These are phyloP conservation scores for Penicillium flavigenum DNA, from an alignment of 495 filamentous ascomycete species.

Conservation along the genomic window DNA sequence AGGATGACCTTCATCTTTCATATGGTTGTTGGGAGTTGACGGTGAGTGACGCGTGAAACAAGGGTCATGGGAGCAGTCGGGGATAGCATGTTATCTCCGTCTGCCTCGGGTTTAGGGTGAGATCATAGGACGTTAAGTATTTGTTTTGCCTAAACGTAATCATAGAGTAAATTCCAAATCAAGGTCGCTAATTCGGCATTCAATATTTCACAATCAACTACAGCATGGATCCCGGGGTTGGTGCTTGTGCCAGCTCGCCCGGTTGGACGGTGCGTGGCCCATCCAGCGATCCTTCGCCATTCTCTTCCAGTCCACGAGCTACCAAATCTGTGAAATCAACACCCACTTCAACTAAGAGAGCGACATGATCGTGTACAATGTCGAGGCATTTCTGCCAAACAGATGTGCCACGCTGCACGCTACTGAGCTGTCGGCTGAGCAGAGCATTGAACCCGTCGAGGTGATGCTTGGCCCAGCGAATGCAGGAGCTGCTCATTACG, in stretches of 20 bases:
- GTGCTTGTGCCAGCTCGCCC: slow-evolving; percentile 19
- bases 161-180: background rate
- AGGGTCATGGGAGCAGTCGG: too few species aligned
- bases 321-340: slow-evolving; percentile 84
- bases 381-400: slow-evolving; percentile 83
- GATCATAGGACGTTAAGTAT: too few species aligned
- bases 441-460: slow-evolving; percentile 85
- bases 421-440: slow-evolving; percentile 78
- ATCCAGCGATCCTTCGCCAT: slow-evolving; percentile 21
- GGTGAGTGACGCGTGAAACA: too few species aligned
- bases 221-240: slow-evolving; percentile 7
- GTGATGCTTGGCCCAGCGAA: slow-evolving; percentile 94
- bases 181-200: slow-evolving; percentile 8
- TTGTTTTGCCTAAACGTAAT: too few species aligned
- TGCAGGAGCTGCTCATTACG: slow-evolving; percentile 82
- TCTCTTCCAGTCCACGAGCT: slow-evolving; percentile 37
- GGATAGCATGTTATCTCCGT: background rate
- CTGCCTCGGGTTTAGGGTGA: background rate
- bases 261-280: slow-evolving; percentile 27
- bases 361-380: slow-evolving; percentile 75
- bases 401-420: slow-evolving; percentile 63
- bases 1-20: too few species aligned
- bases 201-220: background rate
- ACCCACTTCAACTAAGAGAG: slow-evolving; percentile 78
- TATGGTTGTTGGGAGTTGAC: too few species aligned